phyloP scores from a whole-genome alignment of 371 early-diverging fungal species.

The Actinomortierella wolfii region DNA sequence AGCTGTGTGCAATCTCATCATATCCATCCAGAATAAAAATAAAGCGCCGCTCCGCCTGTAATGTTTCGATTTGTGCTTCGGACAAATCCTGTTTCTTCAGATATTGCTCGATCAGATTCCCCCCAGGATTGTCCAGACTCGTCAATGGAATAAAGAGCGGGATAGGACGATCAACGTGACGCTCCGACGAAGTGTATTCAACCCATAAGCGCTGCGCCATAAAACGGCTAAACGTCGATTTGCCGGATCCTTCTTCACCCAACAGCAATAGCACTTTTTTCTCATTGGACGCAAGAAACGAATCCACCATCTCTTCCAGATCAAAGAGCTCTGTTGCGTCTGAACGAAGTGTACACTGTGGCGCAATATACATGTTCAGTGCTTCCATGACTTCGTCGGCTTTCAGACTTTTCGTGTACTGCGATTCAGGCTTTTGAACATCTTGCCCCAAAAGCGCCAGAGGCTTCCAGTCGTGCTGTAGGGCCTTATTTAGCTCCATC shows the following conservation, averaged over 20 bases:
- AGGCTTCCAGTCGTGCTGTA: too few species aligned
- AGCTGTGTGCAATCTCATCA: slow-evolving; percentile 2
- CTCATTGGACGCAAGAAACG: neutral
- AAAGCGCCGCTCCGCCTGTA: slow-evolving; percentile 2
- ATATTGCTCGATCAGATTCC: slow-evolving; percentile 11
- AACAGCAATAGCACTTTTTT: slow-evolving; percentile 11
- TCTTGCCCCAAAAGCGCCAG: too few species aligned
- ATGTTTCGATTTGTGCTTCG: neutral
- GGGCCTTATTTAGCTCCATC: too few species aligned
- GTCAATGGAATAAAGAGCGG: slow-evolving; percentile 17
- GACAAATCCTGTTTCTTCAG: neutral
- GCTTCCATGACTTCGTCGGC: too few species aligned
- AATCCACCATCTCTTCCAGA: slow-evolving; percentile 3
- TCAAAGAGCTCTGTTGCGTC: too few species aligned
- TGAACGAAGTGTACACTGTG: too few species aligned
- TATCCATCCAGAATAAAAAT: slow-evolving; percentile 18
- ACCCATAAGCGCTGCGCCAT: slow-evolving; percentile 8
- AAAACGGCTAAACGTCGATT: slow-evolving; percentile 17
- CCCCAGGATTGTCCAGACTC: slow-evolving; percentile 1
- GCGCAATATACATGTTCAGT: too few species aligned
- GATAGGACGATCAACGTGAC: neutral
- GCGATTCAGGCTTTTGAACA: too few species aligned
- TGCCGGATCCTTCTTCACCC: slow-evolving; percentile 18
- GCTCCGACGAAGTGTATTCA: too few species aligned
- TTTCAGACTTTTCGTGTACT: too few species aligned